phyloP scores from a whole-genome alignment of 2,329 filamentous ascomycete species.

The Colletotrichum theobromicola region DNA sequence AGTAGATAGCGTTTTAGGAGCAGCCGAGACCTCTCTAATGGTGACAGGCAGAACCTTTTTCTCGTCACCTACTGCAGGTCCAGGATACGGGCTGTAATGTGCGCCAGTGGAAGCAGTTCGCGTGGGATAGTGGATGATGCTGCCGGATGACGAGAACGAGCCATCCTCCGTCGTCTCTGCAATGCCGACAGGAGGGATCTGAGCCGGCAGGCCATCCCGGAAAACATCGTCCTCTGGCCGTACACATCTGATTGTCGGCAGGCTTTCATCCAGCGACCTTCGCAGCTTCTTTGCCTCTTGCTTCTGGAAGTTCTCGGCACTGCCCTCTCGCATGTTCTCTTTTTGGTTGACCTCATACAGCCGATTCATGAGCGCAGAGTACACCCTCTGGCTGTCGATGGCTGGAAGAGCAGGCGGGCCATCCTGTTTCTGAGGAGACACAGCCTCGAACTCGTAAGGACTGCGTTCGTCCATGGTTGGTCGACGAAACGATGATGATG shows the following conservation, averaged over 20 bases:
- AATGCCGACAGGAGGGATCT: not conserved
- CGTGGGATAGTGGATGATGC: not conserved
- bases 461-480: conserved; percentile 28
- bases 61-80: not conserved
- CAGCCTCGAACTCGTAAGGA: not conserved
- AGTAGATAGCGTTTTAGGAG: conserved; percentile 38
- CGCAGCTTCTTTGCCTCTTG: not conserved
- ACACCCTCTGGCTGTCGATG: conserved; percentile 64
- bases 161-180: not conserved
- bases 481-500: conserved; percentile 41
- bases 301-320: not conserved
- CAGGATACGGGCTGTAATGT: not conserved
- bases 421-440: not conserved
- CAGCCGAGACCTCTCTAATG: conserved; percentile 18
- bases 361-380: conserved; percentile 67
- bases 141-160: not conserved
- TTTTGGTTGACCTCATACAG: conserved; percentile 44
- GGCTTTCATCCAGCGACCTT: not conserved
- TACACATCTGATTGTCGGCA: conserved; percentile 35
- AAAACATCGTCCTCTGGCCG: conserved; percentile 38
- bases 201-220: conserved; percentile 13
- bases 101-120: not conserved
- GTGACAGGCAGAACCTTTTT: not conserved
- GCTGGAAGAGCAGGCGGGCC: conserved; percentile 27
- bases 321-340: not conserved